A percentile compares a stretch with the other conserved stretches of the same genome.
These are phyloP conservation scores for Musa beccarii DNA, from an alignment of 176 grass and related monocot genomes.

Conservation along the genomic window DNA sequence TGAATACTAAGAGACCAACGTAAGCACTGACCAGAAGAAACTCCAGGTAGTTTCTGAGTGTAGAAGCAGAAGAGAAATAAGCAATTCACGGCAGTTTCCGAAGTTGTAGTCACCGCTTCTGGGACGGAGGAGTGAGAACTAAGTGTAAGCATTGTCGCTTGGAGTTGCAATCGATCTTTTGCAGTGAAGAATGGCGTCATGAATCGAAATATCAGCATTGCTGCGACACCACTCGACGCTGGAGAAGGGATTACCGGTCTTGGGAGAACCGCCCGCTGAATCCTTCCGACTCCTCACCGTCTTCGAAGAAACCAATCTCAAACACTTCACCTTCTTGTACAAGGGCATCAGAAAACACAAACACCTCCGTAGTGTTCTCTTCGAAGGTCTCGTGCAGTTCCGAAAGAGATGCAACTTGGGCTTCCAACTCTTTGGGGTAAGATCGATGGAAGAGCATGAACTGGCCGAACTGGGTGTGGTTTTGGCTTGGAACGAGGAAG, in stretches of 20 bases:
- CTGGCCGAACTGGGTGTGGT: not conserved
- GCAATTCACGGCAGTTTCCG: too few species aligned
- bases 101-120: not conserved
- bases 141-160: not conserved
- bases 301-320: not conserved
- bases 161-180: conserved; percentile 12
- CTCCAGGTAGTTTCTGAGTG: too few species aligned
- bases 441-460: not conserved
- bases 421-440: not conserved
- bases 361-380: conserved; percentile 4
- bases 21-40: too few species aligned
- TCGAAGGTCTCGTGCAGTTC: not conserved
- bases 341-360: conserved; percentile 6
- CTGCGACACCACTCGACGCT: conserved; percentile 7
- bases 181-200: conserved; percentile 18
- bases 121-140: not conserved
- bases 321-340: not conserved
- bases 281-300: not conserved
- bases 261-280: not conserved
- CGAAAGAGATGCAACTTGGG: not conserved
- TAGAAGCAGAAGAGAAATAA: too few species aligned
- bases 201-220: conserved; percentile 1
- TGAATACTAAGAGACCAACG: too few species aligned
- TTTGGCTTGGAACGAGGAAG: not conserved
- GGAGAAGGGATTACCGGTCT: not conserved